Conservation (phyloP, 257 asterid species). For the Lithospermum erythrorhizon region DNA sequence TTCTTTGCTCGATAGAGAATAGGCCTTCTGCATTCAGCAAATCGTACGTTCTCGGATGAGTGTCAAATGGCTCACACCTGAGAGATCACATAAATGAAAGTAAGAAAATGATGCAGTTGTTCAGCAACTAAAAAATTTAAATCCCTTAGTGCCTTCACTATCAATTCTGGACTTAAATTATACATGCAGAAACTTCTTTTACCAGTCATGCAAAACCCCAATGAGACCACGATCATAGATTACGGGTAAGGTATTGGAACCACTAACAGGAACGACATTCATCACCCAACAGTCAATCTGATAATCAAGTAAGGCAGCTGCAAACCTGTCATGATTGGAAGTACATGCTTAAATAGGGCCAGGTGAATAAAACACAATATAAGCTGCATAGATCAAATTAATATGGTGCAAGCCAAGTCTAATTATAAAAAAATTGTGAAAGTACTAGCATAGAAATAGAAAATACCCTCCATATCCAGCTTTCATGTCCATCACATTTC, state of each 20-base stretch:
- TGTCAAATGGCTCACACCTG: conserved; percentile 74
- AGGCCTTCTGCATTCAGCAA: conserved; percentile 48
- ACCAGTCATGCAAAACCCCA: conserved; percentile 97
- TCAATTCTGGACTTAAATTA: no score
- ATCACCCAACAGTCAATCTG: conserved; percentile 81
- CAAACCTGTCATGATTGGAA: conserved; percentile 44
- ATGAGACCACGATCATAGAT: conserved; percentile 88
- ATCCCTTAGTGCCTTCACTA: no score
- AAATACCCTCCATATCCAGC: conserved; percentile 94
- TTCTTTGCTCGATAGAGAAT: conserved; percentile 42
- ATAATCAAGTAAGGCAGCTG: conserved; percentile 66
- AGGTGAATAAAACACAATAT: no score
- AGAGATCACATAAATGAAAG: neutral
- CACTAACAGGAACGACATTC: conserved; percentile 87
- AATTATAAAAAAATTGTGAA: neutral
- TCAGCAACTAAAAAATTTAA: neutral
- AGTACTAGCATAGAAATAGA: neutral
- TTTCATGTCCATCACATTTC: conserved; percentile 96
- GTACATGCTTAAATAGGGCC: neutral
- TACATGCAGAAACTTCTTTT: neutral
- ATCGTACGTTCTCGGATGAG: conserved; percentile 69
- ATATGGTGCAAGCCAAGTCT: no score
- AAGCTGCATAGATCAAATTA: no score
- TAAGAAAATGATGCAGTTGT: no score
- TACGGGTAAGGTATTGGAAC: conserved; percentile 81